Evolutionary conservation across 129 eudicot genomes (phyloP).

Genomic region (Gnaphalium uliginosum): DNA sequence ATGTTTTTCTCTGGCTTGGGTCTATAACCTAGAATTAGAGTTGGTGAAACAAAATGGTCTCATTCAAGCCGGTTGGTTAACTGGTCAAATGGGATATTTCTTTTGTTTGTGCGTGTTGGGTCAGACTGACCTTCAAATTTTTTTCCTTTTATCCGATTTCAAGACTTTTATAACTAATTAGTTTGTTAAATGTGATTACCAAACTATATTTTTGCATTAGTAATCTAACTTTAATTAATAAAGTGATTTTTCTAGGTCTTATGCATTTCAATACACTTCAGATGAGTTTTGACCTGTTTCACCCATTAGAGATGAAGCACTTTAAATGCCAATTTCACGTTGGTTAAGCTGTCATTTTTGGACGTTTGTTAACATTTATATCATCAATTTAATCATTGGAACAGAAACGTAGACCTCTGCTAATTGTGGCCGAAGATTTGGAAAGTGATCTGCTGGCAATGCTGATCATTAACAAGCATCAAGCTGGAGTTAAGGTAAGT

Average conservation of each 20-base stretch:
- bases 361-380: background rate
- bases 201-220: background rate
- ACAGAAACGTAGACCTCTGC: constrained; percentile 68
- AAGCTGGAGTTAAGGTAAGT: constrained; percentile 76
- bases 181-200: background rate
- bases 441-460: constrained; percentile 82
- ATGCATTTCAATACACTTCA: background rate
- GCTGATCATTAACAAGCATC: constrained; percentile 87
- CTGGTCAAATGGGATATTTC: background rate
- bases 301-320: background rate
- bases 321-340: background rate
- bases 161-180: background rate
- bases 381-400: constrained; percentile 9
- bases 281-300: background rate
- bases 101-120: background rate
- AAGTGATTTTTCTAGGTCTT: background rate
- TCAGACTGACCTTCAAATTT: background rate
- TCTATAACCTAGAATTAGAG: constrained; percentile 12
- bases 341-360: background rate
- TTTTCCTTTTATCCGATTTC: background rate
- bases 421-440: constrained; percentile 92
- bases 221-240: background rate
- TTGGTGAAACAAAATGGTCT: background rate
- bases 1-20: background rate
- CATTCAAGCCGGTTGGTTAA: background rate